Conservation (phyloP, 2,329 filamentous ascomycete species). For the Pseudogymnoascus sp. region DNA sequence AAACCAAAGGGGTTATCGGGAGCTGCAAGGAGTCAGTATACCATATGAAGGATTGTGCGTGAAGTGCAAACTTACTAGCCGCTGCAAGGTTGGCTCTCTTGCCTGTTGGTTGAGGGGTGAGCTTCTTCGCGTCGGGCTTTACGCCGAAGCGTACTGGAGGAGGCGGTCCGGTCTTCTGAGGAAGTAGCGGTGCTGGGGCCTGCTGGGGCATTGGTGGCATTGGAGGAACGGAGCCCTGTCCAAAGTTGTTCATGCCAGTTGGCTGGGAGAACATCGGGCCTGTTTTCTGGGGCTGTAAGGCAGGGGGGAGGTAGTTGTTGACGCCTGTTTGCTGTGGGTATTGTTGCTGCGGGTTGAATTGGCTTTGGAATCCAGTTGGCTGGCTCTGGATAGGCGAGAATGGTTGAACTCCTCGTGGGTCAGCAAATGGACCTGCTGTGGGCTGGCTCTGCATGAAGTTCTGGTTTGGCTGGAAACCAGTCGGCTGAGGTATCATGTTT, state of each 20-base stretch:
- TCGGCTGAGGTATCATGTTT: conserved; percentile 27
- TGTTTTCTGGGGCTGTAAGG: conserved; percentile 54
- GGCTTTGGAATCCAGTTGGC: conserved; percentile 39
- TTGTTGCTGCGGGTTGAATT: conserved; percentile 33
- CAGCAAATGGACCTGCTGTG: conserved; percentile 45
- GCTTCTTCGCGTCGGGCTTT: conserved; percentile 60
- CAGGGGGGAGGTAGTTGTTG: conserved; percentile 51
- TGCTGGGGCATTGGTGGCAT: conserved; percentile 48
- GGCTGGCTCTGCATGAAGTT: conserved; percentile 39
- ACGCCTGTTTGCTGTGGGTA: conserved; percentile 36
- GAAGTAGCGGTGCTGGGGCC: conserved; percentile 54
- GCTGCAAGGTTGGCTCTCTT: conserved; percentile 82
- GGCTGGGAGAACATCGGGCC: conserved; percentile 45
- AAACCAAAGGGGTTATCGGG: conserved; percentile 66
- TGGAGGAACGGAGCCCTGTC: conserved; percentile 35
- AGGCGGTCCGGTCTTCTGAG: conserved; percentile 77
- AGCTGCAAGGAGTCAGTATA: conserved; percentile 36
- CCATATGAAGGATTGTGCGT: conserved; percentile 1
- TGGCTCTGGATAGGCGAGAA: conserved; percentile 44
- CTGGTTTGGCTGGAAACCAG: conserved; percentile 39
- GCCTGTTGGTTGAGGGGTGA: conserved; percentile 81
- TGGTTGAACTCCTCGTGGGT: conserved; percentile 45
- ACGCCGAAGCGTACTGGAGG: conserved; percentile 88
- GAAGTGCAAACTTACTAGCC: conserved; percentile 70
- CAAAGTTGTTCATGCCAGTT: conserved; percentile 45